Percentiles rank a stretch among this genome's conserved stretches.
Evolutionary conservation across 352 stramenopile genomes (phyloP).

Genomic region (Phytophthora litchii): DNA sequence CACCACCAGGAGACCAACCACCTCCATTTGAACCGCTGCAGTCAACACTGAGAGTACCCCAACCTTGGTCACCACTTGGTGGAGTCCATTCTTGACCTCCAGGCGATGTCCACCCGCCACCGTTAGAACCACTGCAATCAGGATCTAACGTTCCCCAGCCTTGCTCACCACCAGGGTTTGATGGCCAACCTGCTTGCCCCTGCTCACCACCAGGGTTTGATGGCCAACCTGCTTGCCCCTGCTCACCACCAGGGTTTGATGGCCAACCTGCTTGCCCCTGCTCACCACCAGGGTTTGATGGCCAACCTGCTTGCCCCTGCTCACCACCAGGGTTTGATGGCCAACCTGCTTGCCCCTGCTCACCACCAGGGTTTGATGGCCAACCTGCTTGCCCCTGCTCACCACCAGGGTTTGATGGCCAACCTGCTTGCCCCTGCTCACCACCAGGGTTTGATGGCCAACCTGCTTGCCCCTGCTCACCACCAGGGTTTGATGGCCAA

Average conservation of each 20-base stretch:
- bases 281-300: no score
- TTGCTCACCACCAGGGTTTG: slow-evolving; percentile 1
- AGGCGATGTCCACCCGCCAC: background rate
- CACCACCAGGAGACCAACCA: no score
- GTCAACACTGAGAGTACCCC: background rate
- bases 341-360: background rate
- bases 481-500: no score
- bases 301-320: no score
- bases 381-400: slow-evolving; percentile 2
- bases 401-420: background rate
- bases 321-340: no score
- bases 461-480: background rate
- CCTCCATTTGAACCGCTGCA: slow-evolving; percentile 13
- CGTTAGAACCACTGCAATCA: no score
- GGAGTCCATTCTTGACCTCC: slow-evolving; percentile 7
- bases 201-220: background rate
- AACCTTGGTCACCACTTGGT: slow-evolving; percentile 1
- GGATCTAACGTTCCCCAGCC: background rate
- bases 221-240: background rate
- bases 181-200: background rate
- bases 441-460: background rate
- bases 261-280: no score
- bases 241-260: no score
- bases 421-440: background rate
- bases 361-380: background rate